Evolutionary conservation across 352 stramenopile genomes (phyloP).

Genomic region (Phytophthora sp.): DNA sequence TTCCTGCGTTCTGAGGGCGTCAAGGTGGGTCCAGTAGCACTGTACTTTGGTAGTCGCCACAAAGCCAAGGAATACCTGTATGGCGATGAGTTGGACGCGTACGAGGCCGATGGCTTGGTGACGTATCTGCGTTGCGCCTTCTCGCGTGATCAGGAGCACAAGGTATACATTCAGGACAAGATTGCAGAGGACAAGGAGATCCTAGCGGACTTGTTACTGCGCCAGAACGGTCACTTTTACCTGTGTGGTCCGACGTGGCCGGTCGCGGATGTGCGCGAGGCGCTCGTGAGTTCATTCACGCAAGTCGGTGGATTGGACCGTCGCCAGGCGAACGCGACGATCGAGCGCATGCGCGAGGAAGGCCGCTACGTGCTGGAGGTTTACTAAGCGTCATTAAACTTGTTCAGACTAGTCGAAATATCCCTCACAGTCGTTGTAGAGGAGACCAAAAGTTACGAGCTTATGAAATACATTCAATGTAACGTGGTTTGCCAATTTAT

Average conservation of each 20-base stretch:
- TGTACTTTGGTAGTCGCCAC: constrained; percentile 97
- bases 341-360: constrained; percentile 82
- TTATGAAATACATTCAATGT: too few relatives aligned
- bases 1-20: constrained; percentile 70
- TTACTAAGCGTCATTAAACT: constrained; percentile 80
- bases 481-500: too few relatives aligned
- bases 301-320: constrained; percentile 58
- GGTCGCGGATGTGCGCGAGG: constrained; percentile 76
- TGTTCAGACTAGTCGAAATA: too few relatives aligned
- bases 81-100: constrained; percentile 88
- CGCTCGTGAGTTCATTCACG: constrained; percentile 64
- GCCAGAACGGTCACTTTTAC: constrained; percentile 87
- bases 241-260: constrained; percentile 86
- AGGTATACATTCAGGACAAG: constrained; percentile 91
- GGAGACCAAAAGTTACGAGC: too few relatives aligned
- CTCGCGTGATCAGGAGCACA: constrained; percentile 89
- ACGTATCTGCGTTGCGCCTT: constrained; percentile 87
- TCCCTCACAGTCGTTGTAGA: too few relatives aligned
- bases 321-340: constrained; percentile 72
- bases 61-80: constrained; percentile 97
- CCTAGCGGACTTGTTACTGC: constrained; percentile 71
- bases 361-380: constrained; percentile 86
- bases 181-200: constrained; percentile 85
- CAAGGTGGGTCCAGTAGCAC: constrained; percentile 73
- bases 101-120: constrained; percentile 82